phyloP scores from a whole-genome alignment of 495 filamentous ascomycete genomes.

The Mycothermus thermophilus region DNA sequence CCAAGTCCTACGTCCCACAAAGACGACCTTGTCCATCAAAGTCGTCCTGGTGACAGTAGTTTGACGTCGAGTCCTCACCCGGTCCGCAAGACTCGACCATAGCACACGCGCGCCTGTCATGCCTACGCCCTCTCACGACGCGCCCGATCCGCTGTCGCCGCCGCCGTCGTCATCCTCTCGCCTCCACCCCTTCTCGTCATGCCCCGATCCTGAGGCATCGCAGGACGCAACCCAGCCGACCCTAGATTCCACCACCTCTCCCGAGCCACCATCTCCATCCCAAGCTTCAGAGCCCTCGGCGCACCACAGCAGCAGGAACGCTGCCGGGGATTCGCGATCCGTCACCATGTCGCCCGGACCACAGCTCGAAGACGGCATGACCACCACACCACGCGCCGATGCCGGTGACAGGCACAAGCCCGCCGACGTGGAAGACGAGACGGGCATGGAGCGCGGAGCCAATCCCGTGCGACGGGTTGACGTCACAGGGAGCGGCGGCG shows the following conservation, averaged over 20 bases:
- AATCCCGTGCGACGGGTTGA: too few relatives aligned
- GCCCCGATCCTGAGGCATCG: slow-evolving; percentile 27
- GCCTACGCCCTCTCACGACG: slow-evolving; percentile 38
- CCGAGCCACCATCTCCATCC: slow-evolving; percentile 2
- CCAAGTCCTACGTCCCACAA: too few relatives aligned
- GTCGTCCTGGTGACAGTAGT: too few relatives aligned
- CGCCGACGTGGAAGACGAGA: slow-evolving; percentile 22
- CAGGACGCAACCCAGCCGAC: slow-evolving; percentile 1
- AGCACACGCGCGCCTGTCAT: too few relatives aligned
- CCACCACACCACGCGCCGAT: slow-evolving; percentile 2
- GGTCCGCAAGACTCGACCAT: too few relatives aligned
- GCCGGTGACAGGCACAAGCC: slow-evolving; percentile 23
- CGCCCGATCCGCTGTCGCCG: slow-evolving; percentile 25
- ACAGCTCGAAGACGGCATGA: slow-evolving; percentile 14
- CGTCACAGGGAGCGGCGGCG: neutral
- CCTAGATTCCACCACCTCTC: slow-evolving; percentile 5
- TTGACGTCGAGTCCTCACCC: too few relatives aligned
- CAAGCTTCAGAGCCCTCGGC: too few relatives aligned
- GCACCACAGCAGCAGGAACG: slow-evolving; percentile 11
- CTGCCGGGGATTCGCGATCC: slow-evolving; percentile 20
- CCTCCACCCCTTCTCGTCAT: slow-evolving; percentile 28
- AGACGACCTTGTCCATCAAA: too few relatives aligned
- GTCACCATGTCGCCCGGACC: slow-evolving; percentile 25
- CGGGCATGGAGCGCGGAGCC: slow-evolving; percentile 7
- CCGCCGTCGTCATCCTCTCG: slow-evolving; percentile 4